A percentile compares a stretch with the other conserved stretches of the same genome.
Conservation (phyloP, 1,139 yeast genomes). For the Pichia sp. region DNA sequence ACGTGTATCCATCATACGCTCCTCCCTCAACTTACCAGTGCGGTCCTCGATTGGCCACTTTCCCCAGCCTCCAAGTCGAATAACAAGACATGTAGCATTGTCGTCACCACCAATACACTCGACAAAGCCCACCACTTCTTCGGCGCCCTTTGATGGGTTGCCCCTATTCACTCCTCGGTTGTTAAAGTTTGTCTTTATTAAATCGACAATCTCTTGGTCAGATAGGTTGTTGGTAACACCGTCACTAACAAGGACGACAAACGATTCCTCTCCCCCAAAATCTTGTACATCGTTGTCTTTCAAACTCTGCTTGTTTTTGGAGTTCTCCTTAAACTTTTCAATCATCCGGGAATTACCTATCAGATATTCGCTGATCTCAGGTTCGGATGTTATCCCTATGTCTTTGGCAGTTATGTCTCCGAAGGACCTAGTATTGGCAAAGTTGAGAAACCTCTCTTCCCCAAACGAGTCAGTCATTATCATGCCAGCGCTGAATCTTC, state of each 20-base stretch:
- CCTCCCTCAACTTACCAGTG: conserved; percentile 77
- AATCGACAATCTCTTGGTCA: conserved; percentile 89
- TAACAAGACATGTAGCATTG: conserved; percentile 83
- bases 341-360: conserved; percentile 49
- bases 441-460: conserved; percentile 75
- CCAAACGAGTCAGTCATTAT: conserved; percentile 91
- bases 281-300: conserved; percentile 44
- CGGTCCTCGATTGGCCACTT: conserved; percentile 81
- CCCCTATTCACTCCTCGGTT: conserved; percentile 65
- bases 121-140: conserved; percentile 77
- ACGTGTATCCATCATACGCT: conserved; percentile 43
- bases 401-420: conserved; percentile 81
- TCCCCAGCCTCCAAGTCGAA: conserved; percentile 88
- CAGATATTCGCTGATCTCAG: conserved; percentile 68
- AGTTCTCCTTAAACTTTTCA: conserved; percentile 31
- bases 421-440: conserved; percentile 90
- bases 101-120: conserved; percentile 91
- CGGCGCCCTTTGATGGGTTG: conserved; percentile 81
- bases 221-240: conserved; percentile 78
- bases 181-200: conserved; percentile 68
- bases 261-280: conserved; percentile 76
- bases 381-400: conserved; percentile 88
- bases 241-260: conserved; percentile 73
- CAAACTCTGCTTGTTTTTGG: conserved; percentile 26
- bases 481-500: conserved; percentile 66